phyloP scores from a whole-genome alignment of 2,329 filamentous ascomycete genomes.

The Diaporthe eres region DNA sequence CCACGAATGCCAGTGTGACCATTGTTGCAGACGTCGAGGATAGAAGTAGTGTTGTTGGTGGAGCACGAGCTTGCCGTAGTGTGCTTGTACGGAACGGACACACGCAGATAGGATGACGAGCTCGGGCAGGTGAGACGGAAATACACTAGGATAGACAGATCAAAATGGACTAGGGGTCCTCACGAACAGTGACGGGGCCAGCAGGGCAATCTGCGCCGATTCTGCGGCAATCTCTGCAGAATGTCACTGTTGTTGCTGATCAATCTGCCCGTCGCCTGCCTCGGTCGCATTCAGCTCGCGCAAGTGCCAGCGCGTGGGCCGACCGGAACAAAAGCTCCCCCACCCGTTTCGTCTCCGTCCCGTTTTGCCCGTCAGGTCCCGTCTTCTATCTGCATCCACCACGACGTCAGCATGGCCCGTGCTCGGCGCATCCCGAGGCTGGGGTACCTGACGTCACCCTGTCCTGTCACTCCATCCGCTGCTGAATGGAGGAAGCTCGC shows the following conservation, averaged over 20 bases:
- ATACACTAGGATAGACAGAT: too few relatives aligned
- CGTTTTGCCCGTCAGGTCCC: background rate
- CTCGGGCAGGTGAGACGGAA: background rate
- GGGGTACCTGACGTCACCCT: constrained; percentile 25
- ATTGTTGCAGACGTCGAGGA: background rate
- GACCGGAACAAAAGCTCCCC: constrained; percentile 29
- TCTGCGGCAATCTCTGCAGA: constrained; percentile 8
- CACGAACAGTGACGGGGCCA: background rate
- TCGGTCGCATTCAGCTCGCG: background rate
- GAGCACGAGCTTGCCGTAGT: background rate
- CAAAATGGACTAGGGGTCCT: background rate
- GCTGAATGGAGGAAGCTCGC: background rate
- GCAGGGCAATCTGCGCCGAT: background rate
- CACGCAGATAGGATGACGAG: background rate
- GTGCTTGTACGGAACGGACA: background rate
- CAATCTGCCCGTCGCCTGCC: background rate
- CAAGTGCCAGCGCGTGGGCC: background rate
- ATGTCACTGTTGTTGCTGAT: background rate
- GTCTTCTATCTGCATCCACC: background rate
- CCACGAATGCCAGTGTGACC: background rate
- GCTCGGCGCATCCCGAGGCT: constrained; percentile 18
- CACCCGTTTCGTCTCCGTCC: background rate
- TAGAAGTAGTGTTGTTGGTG: background rate
- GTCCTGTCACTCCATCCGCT: background rate
- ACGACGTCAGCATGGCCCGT: constrained; percentile 19